phyloP scores from a whole-genome alignment of 495 filamentous ascomycete genomes.

The Hamigera avellanea region DNA sequence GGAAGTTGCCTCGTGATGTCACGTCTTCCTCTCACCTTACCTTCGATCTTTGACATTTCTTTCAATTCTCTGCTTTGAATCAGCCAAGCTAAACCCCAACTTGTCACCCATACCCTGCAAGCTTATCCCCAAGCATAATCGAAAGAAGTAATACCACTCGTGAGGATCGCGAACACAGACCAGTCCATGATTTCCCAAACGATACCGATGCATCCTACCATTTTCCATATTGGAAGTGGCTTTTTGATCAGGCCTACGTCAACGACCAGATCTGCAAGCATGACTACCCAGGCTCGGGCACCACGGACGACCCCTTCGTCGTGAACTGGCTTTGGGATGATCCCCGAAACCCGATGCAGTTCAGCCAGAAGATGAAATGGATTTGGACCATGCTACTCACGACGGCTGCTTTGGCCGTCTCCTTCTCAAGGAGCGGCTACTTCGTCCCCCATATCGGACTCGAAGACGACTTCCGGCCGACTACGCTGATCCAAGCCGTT shows the following conservation, averaged over 20 bases:
- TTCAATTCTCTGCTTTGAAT: too few species aligned
- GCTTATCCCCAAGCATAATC: too few species aligned
- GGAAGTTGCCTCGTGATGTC: too few species aligned
- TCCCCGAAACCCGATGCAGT: constrained; percentile 47
- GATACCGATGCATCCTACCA: too few species aligned
- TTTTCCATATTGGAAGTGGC: too few species aligned
- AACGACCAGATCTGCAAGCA: constrained; percentile 34
- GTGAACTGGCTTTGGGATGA: constrained; percentile 53
- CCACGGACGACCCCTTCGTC: constrained; percentile 48
- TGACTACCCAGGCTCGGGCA: constrained; percentile 45
- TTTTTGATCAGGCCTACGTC: constrained; percentile 16
- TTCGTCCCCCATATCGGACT: constrained; percentile 44
- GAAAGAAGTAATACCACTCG: too few species aligned
- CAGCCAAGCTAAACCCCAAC: too few species aligned
- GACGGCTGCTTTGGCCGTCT: constrained; percentile 51
- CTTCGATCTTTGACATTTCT: too few species aligned
- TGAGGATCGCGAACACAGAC: too few species aligned
- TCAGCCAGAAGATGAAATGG: constrained; percentile 44
- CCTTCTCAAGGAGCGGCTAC: constrained; percentile 55
- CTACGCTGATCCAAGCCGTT: constrained; percentile 14
- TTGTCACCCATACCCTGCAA: too few species aligned
- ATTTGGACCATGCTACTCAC: constrained; percentile 41
- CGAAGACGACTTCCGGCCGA: constrained; percentile 34
- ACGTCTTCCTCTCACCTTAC: too few species aligned
- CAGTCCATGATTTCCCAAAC: too few species aligned